Evolutionary conservation across 2,329 filamentous ascomycete genomes (phyloP), one percentile per base, ranked within the genome.

Genomic region (Orbilia oligospora): DNA sequence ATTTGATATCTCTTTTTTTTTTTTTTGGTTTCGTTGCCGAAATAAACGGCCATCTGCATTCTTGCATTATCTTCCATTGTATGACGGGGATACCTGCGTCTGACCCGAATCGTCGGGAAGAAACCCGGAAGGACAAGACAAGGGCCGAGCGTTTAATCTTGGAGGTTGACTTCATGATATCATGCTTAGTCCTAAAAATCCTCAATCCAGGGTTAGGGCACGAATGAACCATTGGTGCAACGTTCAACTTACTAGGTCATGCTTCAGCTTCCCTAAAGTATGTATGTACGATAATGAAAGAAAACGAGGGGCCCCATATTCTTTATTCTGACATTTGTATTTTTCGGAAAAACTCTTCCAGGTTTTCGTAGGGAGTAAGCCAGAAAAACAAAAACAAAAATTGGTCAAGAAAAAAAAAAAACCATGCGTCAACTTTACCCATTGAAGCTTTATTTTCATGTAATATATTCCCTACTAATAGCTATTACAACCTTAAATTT

Each of bases 391-490:
- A 30, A 48, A 48, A 48, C 2, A 38, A 24, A 53, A 33, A 48
- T 2, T 3, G 12, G 16, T 16, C 3, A 16, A 41, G 38, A 0
- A 53, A 4, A 44, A 38, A 38, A 70, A 61, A 58, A 61, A 69
- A 69, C 33, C 41, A 20, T 58, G 51, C 53, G 66, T 53, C 49
- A 55, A 41, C 36, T 68, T 68, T 68, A 65, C 69, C 69, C 18
- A 51, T 71, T 71, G 56, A 65, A 71, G 56, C 46, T 71, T 71
- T 71, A 65, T 53, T 51, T 33, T 73, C 70, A 73, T 73, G 70
- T 73, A 73, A 73, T 73, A 73, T 73, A 73, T 73, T 66, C 41
- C 33, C 61, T 36, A 65, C 61, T 49, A 73, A 73, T 18, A 71
- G 68, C 33, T 38, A 64, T 49, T 61, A 53, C 38, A 73, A 66